These are phyloP conservation scores for Fonsecaea nubica DNA, from an alignment of 2,329 filamentous ascomycete genomes.

Conservation along the genomic window DNA sequence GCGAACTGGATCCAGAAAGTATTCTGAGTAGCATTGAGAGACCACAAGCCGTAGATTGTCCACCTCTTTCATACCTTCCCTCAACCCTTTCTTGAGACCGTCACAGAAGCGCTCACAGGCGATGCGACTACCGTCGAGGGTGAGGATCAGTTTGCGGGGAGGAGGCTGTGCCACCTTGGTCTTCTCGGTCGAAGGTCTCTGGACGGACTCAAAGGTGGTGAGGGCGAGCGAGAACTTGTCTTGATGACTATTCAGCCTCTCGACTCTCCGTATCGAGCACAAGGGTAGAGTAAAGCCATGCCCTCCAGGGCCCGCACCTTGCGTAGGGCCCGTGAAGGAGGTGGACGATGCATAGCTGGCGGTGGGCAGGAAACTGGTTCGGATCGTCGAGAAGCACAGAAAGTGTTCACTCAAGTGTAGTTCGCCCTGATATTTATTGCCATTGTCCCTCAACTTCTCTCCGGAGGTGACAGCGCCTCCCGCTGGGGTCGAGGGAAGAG, in stretches of 20 bases:
- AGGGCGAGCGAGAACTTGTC: slow-evolving; percentile 92
- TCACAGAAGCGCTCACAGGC: slow-evolving; percentile 96
- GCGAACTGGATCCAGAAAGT: slow-evolving; percentile 62
- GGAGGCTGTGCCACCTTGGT: slow-evolving; percentile 37
- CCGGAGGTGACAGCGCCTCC: slow-evolving; percentile 61
- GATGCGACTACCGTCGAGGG: slow-evolving; percentile 85
- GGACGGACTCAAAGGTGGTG: slow-evolving; percentile 84
- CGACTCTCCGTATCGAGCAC: slow-evolving; percentile 87
- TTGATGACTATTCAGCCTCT: slow-evolving; percentile 89
- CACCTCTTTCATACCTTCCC: slow-evolving; percentile 86
- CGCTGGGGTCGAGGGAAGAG: slow-evolving; percentile 66
- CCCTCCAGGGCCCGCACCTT: slow-evolving; percentile 88
- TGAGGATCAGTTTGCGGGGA: slow-evolving; percentile 82
- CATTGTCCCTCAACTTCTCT: slow-evolving; percentile 64
- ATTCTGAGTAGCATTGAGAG: slow-evolving; percentile 88
- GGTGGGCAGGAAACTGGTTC: slow-evolving; percentile 81
- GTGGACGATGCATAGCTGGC: slow-evolving; percentile 81
- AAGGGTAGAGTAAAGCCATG: slow-evolving; percentile 96
- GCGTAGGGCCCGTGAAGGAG: slow-evolving; percentile 88
- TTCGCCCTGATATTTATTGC: slow-evolving; percentile 89
- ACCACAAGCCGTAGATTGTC: slow-evolving; percentile 82
- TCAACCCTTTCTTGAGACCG: slow-evolving; percentile 85
- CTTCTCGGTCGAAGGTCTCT: slow-evolving; percentile 60
- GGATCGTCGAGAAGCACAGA: slow-evolving; percentile 94
- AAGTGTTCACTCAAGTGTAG: slow-evolving; percentile 93